A percentile compares a stretch with the other conserved stretches of the same genome.
Conservation (phyloP, 2,329 filamentous ascomycete genomes). For the Hypoxylon sp. region DNA sequence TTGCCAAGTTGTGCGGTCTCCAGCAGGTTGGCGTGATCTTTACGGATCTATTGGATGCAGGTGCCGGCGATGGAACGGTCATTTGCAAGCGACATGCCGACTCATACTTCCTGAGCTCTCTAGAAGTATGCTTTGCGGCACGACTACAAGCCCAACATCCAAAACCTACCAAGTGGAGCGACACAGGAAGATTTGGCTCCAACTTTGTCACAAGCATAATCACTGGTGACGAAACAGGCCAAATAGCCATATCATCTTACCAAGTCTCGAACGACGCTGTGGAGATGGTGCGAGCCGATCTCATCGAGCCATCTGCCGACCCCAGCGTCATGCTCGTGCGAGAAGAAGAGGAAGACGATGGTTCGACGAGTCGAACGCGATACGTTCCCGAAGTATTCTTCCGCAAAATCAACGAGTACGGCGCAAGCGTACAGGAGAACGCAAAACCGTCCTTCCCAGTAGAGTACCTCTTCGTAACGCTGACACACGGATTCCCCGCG, state of each 20-base stretch:
- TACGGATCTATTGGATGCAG: constrained; percentile 88
- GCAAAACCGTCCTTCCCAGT: constrained; percentile 96
- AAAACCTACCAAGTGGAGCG: constrained; percentile 95
- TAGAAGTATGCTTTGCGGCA: constrained; percentile 90
- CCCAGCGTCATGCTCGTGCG: constrained; percentile 94
- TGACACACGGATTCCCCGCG: constrained; percentile 95
- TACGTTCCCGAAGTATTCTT: constrained; percentile 99
- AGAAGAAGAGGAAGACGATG: constrained; percentile 86
- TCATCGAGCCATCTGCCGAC: constrained; percentile 93
- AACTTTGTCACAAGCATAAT: constrained; percentile 97
- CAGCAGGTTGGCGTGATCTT: constrained; percentile 93
- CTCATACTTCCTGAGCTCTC: constrained; percentile 91
- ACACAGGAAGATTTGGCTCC: constrained; percentile 91
- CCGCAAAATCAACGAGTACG: constrained; percentile 93
- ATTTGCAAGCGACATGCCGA: constrained; percentile 96
- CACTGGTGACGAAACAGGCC: constrained; percentile 88
- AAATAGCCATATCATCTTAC: constrained; percentile 89
- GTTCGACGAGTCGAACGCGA: constrained; percentile 71
- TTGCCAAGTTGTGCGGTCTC: constrained; percentile 84
- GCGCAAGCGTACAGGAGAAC: constrained; percentile 94
- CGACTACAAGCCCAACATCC: constrained; percentile 88
- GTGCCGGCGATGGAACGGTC: constrained; percentile 82
- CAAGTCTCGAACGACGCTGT: constrained; percentile 95
- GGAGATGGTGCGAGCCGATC: constrained; percentile 95
- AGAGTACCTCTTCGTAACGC: constrained; percentile 93